Evolutionary conservation across 1,284 basidiomycete species (phyloP), one percentile per base, ranked within the genome.

Genomic region (Sanghuangporus sanghuang): DNA sequence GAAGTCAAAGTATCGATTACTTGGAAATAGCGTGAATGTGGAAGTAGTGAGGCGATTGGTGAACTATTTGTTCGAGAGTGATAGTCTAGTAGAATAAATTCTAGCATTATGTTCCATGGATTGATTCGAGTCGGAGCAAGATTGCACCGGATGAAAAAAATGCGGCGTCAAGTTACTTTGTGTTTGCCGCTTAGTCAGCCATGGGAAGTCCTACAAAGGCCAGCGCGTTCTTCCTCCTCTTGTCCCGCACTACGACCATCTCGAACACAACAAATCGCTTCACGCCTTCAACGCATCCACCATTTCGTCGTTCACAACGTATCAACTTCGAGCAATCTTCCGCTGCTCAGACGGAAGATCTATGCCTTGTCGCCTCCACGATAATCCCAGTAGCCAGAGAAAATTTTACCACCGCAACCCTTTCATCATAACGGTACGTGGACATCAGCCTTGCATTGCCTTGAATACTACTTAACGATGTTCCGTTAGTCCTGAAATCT

Each of bases 291-390:
- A 63, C 68, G 67, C 64, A 67, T 75, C 42, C 86, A 90, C 84
- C 70, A 90, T 90, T 86, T 79, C 85, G 78, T 79, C 84, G 76
- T 76, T 80, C 79, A 76, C 77, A 72, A 71, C 69, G 21, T 53
- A 36, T 70, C 71, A 74, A 73, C 73, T 67, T 68, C 64, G 73
- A 73, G 68, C 71, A 69, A 76, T 85, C 85, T 87, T 89, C 62
- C 62, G 56, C 88, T 89, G 87, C 85, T 78, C 73, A 76, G 79
- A 79, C 85, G 89, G 86, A 85, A 82, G 86, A 89, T 92, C 90
- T 89, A 92, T 92, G 89, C 89, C 89, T 90, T 89, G 87, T 84
- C 87, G 87, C 85, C 86, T 85, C 82, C 84, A 85, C 78, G 79
- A 76, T 83, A 85, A 82, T 78, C 57, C 49, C 50, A 66, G 65